Evolutionary conservation across 2,329 filamentous ascomycete genomes (phyloP).

Genomic region (Paraconiothyrium brasiliense): DNA sequence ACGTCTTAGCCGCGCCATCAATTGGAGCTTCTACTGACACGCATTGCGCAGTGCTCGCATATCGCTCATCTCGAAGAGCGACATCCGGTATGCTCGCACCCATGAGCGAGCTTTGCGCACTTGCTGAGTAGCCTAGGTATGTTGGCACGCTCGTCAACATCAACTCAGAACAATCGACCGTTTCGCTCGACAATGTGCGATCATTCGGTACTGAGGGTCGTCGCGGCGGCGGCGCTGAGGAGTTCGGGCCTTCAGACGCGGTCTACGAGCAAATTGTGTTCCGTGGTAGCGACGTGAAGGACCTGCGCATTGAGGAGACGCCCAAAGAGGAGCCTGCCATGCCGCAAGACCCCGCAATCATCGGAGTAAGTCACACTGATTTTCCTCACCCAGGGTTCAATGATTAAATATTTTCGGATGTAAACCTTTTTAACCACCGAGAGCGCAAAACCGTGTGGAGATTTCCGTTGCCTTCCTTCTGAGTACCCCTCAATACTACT

Average conservation of each 20-base stretch:
- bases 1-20: constrained; percentile 50
- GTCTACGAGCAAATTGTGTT: constrained; percentile 99
- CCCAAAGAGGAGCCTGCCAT: constrained; percentile 76
- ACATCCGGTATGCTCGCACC: constrained; percentile 79
- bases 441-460: constrained; percentile 97
- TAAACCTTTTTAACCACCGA: constrained; percentile 86
- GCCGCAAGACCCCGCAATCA: constrained; percentile 94
- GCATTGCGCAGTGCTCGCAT: constrained; percentile 77
- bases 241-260: constrained; percentile 83
- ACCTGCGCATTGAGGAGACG: constrained; percentile 89
- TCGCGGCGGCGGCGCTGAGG: constrained; percentile 79
- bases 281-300: constrained; percentile 97
- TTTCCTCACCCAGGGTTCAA: constrained; percentile 50
- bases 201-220: constrained; percentile 96
- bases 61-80: constrained; percentile 95
- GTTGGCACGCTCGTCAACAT: constrained; percentile 96
- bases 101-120: constrained; percentile 20
- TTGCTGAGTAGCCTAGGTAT: constrained; percentile 69
- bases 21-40: constrained; percentile 47
- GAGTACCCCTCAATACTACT: constrained; percentile 59
- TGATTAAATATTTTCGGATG: constrained; percentile 99
- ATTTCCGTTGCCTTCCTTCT: constrained; percentile 99
- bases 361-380: constrained; percentile 79
- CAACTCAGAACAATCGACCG: constrained; percentile 95
- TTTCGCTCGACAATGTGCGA: constrained; percentile 94